Percentiles rank a stretch among this genome's conserved stretches.
Conservation (phyloP, 2,329 filamentous ascomycete species). For the Sordariomycetes sp. region DNA sequence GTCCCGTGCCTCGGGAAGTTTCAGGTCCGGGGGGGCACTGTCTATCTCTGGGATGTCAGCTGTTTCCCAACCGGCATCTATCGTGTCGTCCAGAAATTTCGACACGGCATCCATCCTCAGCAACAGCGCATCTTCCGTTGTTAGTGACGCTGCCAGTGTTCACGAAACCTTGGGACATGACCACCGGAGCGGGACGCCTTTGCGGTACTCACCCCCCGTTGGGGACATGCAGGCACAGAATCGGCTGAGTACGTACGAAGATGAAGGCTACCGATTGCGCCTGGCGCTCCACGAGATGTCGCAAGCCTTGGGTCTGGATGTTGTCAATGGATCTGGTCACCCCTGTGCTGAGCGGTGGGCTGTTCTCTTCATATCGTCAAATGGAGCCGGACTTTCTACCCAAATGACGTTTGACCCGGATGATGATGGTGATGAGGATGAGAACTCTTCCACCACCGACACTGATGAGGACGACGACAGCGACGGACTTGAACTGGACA, state of each 20-base stretch:
- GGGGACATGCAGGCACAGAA: constrained; percentile 31
- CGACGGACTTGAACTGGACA: constrained; percentile 54
- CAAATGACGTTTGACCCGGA: constrained; percentile 64
- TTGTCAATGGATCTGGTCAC: constrained; percentile 57
- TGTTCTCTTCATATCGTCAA: constrained; percentile 65
- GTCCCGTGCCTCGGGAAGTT: constrained; percentile 50
- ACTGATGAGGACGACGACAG: constrained; percentile 52
- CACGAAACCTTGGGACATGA: constrained; percentile 53
- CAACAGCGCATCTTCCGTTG: constrained; percentile 60
- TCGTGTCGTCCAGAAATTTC: constrained; percentile 36
- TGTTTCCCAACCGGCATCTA: constrained; percentile 58
- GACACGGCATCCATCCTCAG: constrained; percentile 63
- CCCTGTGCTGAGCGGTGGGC: constrained; percentile 78
- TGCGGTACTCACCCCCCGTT: constrained; percentile 43
- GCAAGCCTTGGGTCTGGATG: constrained; percentile 52
- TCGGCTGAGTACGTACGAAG: constrained; percentile 43
- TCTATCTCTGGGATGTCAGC: constrained; percentile 58
- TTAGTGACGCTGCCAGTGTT: constrained; percentile 59
- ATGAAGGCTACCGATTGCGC: constrained; percentile 55
- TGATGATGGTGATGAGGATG: constrained; percentile 57
- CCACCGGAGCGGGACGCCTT: constrained; percentile 33
- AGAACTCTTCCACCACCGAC: constrained; percentile 48
- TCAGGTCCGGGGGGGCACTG: constrained; percentile 51
- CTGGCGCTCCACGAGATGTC: constrained; percentile 62
- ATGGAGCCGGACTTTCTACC: constrained; percentile 59